Conservation (phyloP, 768 basidiomycete genomes). For the Leccinum sublutescens region DNA sequence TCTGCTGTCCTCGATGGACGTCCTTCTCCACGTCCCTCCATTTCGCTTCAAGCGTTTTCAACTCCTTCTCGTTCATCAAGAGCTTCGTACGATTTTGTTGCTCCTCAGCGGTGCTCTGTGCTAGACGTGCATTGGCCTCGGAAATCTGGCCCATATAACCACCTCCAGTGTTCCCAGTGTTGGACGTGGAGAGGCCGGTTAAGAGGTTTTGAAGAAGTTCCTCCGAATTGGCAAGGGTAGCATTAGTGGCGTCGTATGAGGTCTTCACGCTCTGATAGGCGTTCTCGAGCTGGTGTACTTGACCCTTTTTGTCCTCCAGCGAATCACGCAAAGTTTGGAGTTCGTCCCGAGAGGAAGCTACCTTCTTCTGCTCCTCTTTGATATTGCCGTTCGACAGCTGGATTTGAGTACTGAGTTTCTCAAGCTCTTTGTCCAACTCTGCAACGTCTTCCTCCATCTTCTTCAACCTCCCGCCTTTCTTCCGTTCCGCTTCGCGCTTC, state of each 20-base stretch:
- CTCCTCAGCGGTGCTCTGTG: slow-evolving; percentile 79
- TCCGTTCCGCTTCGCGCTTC: slow-evolving; percentile 82
- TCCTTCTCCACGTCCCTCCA: slow-evolving; percentile 87
- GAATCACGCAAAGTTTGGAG: slow-evolving; percentile 60
- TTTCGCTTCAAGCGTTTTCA: slow-evolving; percentile 69
- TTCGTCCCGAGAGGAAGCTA: slow-evolving; percentile 51
- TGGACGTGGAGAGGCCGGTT: slow-evolving; percentile 81
- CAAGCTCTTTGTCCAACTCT: slow-evolving; percentile 73
- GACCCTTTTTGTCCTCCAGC: slow-evolving; percentile 54
- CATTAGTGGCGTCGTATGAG: slow-evolving; percentile 58
- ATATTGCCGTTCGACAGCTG: slow-evolving; percentile 78
- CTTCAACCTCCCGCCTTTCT: slow-evolving; percentile 90
- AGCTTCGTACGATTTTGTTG: slow-evolving; percentile 79
- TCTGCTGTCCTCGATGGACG: slow-evolving; percentile 70
- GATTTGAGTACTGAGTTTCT: slow-evolving; percentile 80
- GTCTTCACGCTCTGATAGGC: slow-evolving; percentile 66
- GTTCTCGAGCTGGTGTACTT: slow-evolving; percentile 54
- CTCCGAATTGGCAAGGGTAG: slow-evolving; percentile 70
- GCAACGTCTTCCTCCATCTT: slow-evolving; percentile 79
- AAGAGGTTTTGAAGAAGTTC: slow-evolving; percentile 94
- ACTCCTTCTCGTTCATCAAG: slow-evolving; percentile 72
- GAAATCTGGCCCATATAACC: slow-evolving; percentile 98
- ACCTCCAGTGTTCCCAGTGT: slow-evolving; percentile 66
- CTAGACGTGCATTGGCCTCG: slow-evolving; percentile 70
- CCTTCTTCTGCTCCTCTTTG: slow-evolving; percentile 70